phyloP scores from a whole-genome alignment of 257 asterid species.

The Oldenlandia corymbosa region DNA sequence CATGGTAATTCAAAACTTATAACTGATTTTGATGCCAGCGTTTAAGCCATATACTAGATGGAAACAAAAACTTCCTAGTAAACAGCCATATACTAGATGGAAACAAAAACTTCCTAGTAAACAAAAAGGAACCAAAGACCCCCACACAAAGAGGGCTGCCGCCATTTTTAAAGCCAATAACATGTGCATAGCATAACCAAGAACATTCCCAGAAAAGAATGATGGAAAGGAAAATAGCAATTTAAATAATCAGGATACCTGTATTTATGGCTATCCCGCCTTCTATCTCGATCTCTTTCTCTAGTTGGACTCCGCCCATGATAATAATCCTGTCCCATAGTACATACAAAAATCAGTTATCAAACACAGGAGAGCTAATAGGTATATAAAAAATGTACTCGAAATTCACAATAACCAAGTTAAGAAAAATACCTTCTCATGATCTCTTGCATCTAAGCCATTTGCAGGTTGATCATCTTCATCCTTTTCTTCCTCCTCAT shows the following conservation, averaged over 20 bases:
- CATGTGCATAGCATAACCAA: too few species aligned
- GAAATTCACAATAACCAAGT: background rate
- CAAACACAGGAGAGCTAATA: background rate
- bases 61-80: too few species aligned
- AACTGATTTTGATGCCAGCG: too few species aligned
- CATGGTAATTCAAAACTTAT: too few species aligned
- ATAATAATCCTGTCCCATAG: constrained; percentile 50
- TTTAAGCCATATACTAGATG: too few species aligned
- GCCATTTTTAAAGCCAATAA: too few species aligned
- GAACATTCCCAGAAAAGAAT: background rate
- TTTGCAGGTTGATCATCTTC: constrained; percentile 68
- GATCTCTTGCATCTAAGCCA: constrained; percentile 49
- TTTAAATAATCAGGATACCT: constrained; percentile 35
- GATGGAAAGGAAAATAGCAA: constrained; percentile 4
- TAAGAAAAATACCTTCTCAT: constrained; percentile 53
- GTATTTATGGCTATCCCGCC: constrained; percentile 76
- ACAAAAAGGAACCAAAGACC: too few species aligned
- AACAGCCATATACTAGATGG: too few species aligned
- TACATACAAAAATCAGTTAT: background rate
- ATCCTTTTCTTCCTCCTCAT: constrained; percentile 95
- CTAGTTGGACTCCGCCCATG: constrained; percentile 70
- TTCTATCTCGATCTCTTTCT: constrained; percentile 85
- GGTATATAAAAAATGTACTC: background rate
- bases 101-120: too few species aligned
- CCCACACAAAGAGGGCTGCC: too few species aligned